phyloP scores from a whole-genome alignment of 306 rosid species.

The Oxytropis ochrocephala region DNA sequence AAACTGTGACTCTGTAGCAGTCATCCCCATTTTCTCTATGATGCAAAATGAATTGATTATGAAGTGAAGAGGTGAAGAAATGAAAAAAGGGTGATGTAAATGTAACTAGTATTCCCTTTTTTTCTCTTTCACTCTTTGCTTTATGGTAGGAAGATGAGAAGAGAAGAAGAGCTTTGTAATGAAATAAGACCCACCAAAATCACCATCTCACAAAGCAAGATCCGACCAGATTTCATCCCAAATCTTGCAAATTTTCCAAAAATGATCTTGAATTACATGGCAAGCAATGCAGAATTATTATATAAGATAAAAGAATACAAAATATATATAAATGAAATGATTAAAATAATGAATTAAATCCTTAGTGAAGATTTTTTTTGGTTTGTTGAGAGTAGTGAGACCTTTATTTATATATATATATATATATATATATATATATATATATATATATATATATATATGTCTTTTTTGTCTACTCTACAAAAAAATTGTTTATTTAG shows the following conservation, averaged over 20 bases:
- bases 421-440: background rate
- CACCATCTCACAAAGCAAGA: constrained; percentile 88
- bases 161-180: constrained; percentile 36
- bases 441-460: constrained; percentile 10
- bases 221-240: constrained; percentile 96
- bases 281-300: constrained; percentile 50
- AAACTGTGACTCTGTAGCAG: constrained; percentile 61
- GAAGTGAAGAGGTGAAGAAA: background rate
- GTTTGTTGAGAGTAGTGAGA: constrained; percentile 26
- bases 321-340: constrained; percentile 12
- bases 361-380: constrained; percentile 32
- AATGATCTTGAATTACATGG: constrained; percentile 64
- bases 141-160: constrained; percentile 19
- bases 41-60: background rate
- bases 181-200: constrained; percentile 66
- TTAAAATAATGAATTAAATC: constrained; percentile 21
- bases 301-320: background rate
- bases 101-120: background rate
- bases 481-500: constrained; percentile 11
- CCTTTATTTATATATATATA: constrained; percentile 22
- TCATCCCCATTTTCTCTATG: constrained; percentile 65
- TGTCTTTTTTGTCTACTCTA: too few relatives aligned
- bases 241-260: constrained; percentile 75
- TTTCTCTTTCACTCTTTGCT: background rate
- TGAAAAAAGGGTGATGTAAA: background rate